Base-by-base conservation (phyloP, 768 basidiomycete genomes). In the Galerina sulciceps region DNA sequence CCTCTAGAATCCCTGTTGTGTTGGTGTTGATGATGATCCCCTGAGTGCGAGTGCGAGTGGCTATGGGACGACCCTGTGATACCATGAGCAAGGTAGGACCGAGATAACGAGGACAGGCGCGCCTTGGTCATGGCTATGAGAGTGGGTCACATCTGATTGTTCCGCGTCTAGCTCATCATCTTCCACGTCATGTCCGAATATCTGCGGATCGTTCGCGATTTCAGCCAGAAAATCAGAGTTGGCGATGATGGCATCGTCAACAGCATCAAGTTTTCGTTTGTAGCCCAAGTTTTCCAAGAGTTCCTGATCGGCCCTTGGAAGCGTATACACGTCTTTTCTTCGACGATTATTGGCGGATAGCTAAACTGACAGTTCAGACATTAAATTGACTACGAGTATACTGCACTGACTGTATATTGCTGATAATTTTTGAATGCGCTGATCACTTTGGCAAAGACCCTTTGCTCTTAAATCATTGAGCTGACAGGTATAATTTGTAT, bases 171-270 rank as follows among this genome's bases (percentile, higher is more conserved):
- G 61, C 38, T 61, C 69, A 41, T 50, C 73, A 1, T 67, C 73
- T 2, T 67, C 75, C 14, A 76, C 48, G 15, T 78, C 83, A 60
- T 84, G 82, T 14, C 85, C 88, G 65, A 95, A 96, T 23, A 96
- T 93, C 65, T 89, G 88, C 0, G 93, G 90, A 72, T 91, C 81
- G 13, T 84, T 86, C 10, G 93, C 86, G 62, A 96, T 88, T 60
- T 83, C 76, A 3, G 81, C 77, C 57, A 96, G 70, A 70, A 98
- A 95, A 43, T 88, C 78, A 1, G 91, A 88, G 65, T 96, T 97
- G 50, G 78, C 85, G 49, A 85, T 72, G 63, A 97, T 96, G 9
- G 91, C 91, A 8, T 83, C 76, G 73, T 98, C 95, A 11, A 93
- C 89, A 23, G 82, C 85, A 34, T 88, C 82, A 0, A 98, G 80